These are phyloP conservation scores for Saksenaea vasiformis DNA, from an alignment of 371 early-diverging fungal genomes.

Conservation along the genomic window DNA sequence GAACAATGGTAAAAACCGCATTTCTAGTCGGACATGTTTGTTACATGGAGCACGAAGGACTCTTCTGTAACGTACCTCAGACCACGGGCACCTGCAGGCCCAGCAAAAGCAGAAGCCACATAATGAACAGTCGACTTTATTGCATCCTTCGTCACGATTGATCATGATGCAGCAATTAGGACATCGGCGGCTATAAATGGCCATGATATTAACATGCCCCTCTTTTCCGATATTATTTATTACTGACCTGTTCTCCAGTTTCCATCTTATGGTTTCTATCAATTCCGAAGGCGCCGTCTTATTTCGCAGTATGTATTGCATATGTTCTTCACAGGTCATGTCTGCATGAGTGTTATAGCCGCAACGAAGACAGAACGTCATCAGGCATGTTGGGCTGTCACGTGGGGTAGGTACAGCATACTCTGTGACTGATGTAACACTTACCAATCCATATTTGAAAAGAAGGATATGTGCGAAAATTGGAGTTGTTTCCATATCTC, in stretches of 20 bases:
- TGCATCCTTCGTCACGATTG: constrained; percentile 79
- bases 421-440: neutral
- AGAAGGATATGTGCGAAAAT: constrained; percentile 63
- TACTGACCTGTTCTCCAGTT: constrained; percentile 27
- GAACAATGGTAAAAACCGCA: constrained; percentile 38
- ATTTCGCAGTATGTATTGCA: constrained; percentile 34
- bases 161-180: constrained; percentile 77
- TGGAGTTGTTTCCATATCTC: constrained; percentile 71
- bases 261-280: constrained; percentile 52
- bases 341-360: constrained; percentile 53
- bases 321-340: constrained; percentile 51
- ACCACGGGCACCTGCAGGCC: constrained; percentile 51
- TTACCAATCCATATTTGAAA: constrained; percentile 60
- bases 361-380: constrained; percentile 59
- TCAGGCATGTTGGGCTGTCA: constrained; percentile 30
- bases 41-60: no score
- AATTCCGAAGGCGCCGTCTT: constrained; percentile 21
- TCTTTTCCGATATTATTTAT: neutral
- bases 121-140: constrained; percentile 75
- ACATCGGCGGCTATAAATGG: constrained; percentile 52
- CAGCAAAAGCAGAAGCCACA: constrained; percentile 79
- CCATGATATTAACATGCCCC: constrained; percentile 14
- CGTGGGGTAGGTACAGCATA: neutral
- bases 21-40: constrained; percentile 8
- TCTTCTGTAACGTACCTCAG: constrained; percentile 22